A percentile compares a stretch with the other conserved stretches of the same genome.
These are phyloP conservation scores for Suillus decipiens DNA, from an alignment of 768 basidiomycete genomes.

Conservation along the genomic window DNA sequence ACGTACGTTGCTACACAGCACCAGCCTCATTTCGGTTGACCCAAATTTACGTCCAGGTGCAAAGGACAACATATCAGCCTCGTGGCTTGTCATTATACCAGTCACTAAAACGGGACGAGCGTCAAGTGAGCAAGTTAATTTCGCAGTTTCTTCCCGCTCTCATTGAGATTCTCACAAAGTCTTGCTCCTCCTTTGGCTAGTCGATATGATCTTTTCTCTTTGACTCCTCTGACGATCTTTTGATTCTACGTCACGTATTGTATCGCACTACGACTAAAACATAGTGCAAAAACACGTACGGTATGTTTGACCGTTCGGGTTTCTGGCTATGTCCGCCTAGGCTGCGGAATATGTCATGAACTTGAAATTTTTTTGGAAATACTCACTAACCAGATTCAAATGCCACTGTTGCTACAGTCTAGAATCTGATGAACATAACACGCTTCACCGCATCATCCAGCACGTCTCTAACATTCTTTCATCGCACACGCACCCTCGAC, in stretches of 20 bases:
- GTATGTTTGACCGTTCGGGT: conserved; percentile 19
- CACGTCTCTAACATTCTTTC: conserved; percentile 12
- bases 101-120: conserved; percentile 21
- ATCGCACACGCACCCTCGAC: conserved; percentile 15
- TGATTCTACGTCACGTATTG: conserved; percentile 4
- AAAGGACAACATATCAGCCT: conserved; percentile 7
- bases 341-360: conserved; percentile 10
- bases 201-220: conserved; percentile 18
- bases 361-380: conserved; percentile 3
- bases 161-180: conserved; percentile 1
- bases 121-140: conserved; percentile 13
- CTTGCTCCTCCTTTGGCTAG: conserved; percentile 16
- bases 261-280: neutral
- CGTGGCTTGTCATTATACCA: conserved; percentile 9
- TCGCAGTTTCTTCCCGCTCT: conserved; percentile 9
- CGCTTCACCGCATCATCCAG: conserved; percentile 18
- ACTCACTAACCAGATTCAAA: conserved; percentile 18
- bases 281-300: conserved; percentile 24
- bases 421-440: conserved; percentile 21
- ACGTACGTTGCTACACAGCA: conserved; percentile 6
- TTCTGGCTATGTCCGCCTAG: conserved; percentile 7
- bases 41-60: conserved; percentile 1
- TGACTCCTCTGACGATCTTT: conserved; percentile 16
- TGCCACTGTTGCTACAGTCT: conserved; percentile 18
- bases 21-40: conserved; percentile 3